phyloP scores from a whole-genome alignment of 192 early-diverging fungal species.

The Piromyces sp. region DNA sequence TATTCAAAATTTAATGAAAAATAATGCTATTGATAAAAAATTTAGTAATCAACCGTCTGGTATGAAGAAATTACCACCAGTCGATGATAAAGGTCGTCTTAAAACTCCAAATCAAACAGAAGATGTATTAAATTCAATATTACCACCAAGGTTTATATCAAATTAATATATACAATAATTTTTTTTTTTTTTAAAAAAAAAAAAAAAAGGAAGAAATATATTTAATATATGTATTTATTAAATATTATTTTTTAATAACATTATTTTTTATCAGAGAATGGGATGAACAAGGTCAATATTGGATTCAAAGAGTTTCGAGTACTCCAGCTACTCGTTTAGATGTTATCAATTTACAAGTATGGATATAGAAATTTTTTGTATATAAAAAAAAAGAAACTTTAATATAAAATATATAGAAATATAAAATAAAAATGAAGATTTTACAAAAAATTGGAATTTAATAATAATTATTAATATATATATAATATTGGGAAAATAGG shows the following conservation, averaged over 20 bases:
- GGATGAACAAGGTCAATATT: slow-evolving; percentile 41
- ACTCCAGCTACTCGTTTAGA: slow-evolving; percentile 39
- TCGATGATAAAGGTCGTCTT: slow-evolving; percentile 33
- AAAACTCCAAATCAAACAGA: slow-evolving; percentile 45
- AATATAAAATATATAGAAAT: too few relatives aligned
- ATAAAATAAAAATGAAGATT: too few relatives aligned
- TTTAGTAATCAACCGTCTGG: slow-evolving; percentile 7
- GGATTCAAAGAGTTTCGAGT: slow-evolving; percentile 43
- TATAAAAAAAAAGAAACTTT: not conserved
- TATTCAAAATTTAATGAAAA: slow-evolving; percentile 1
- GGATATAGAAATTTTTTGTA: too few relatives aligned
- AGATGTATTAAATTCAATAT: slow-evolving; percentile 41
- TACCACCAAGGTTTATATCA: slow-evolving; percentile 27
- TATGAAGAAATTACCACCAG: slow-evolving; percentile 31
- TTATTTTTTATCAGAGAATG: slow-evolving; percentile 37
- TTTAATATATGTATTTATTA: too few relatives aligned
- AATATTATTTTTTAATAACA: not conserved
- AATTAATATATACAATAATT: too few relatives aligned
- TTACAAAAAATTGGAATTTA: too few relatives aligned
- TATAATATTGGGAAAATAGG: slow-evolving; percentile 10
- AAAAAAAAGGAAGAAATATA: too few relatives aligned
- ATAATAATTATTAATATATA: too few relatives aligned
- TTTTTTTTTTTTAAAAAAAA: too few relatives aligned
- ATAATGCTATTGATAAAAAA: slow-evolving; percentile 2
- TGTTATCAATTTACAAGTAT: slow-evolving; percentile 33